These are phyloP conservation scores for Ruellia speciosa DNA, from an alignment of 305 asterid genomes.

Conservation along the genomic window DNA sequence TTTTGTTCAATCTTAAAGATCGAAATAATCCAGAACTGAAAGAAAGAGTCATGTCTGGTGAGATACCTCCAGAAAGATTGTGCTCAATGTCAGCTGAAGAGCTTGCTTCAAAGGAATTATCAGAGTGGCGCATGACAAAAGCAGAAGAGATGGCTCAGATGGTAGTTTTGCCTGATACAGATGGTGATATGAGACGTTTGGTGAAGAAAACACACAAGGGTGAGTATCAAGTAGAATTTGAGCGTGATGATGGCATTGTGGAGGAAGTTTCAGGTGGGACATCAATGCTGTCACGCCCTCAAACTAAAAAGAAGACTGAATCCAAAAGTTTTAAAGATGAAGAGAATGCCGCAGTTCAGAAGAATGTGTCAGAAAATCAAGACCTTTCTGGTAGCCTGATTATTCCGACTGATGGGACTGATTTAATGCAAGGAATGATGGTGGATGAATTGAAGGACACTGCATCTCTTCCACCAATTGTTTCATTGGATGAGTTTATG, in stretches of 20 bases:
- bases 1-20: constrained; percentile 69
- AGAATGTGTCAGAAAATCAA: constrained; percentile 43
- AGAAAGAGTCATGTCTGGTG: constrained; percentile 84
- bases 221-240: constrained; percentile 83
- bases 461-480: constrained; percentile 82
- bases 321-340: constrained; percentile 34
- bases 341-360: constrained; percentile 28
- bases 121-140: constrained; percentile 94
- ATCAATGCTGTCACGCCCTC: constrained; percentile 34
- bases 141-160: constrained; percentile 87
- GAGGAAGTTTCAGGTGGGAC: constrained; percentile 72
- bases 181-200: constrained; percentile 65
- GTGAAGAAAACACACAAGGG: constrained; percentile 99
- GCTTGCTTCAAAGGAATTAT: constrained; percentile 96
- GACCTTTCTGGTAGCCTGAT: constrained; percentile 56
- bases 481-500: constrained; percentile 91
- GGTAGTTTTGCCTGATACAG: constrained; percentile 91
- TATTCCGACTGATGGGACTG: constrained; percentile 83
- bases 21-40: constrained; percentile 86
- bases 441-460: constrained; percentile 89
- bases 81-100: constrained; percentile 97
- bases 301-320: constrained; percentile 31
- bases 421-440: constrained; percentile 92
- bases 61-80: constrained; percentile 70
- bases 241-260: constrained; percentile 50